Evolutionary conservation across 108 stramenopile genomes (phyloP).

Genomic region (Conticribra weissflogii): DNA sequence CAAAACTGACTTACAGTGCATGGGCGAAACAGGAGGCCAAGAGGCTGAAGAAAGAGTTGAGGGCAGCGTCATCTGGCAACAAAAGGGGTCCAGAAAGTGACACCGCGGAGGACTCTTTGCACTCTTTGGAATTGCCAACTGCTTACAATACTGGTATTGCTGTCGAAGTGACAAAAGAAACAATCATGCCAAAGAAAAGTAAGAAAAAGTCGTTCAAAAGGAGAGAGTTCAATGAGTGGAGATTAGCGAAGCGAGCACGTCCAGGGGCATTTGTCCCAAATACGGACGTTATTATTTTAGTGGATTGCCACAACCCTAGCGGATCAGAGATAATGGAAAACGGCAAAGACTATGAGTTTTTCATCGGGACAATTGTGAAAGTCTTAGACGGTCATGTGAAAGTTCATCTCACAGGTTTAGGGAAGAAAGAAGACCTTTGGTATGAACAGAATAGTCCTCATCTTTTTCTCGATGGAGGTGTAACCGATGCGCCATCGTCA

Average conservation of each 20-base stretch:
- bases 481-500: constrained; percentile 24
- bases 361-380: constrained; percentile 68
- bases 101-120: neutral
- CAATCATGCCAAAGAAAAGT: constrained; percentile 21
- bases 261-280: constrained; percentile 29
- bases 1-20: constrained; percentile 34
- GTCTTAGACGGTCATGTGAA: constrained; percentile 66
- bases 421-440: constrained; percentile 80
- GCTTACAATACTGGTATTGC: constrained; percentile 37
- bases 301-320: constrained; percentile 30
- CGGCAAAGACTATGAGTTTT: constrained; percentile 66
- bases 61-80: constrained; percentile 3
- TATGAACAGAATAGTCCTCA: constrained; percentile 60
- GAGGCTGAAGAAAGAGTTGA: constrained; percentile 42
- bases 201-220: constrained; percentile 29
- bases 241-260: constrained; percentile 43
- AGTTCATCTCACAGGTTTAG: constrained; percentile 70
- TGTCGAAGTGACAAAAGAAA: constrained; percentile 49
- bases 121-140: constrained; percentile 14
- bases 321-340: neutral
- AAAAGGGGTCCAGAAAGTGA: constrained; percentile 14
- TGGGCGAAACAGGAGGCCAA: constrained; percentile 56
- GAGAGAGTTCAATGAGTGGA: constrained; percentile 48
- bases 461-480: constrained; percentile 78
- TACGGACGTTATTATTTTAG: constrained; percentile 47